These are phyloP conservation scores for Erythrophleum fordii DNA, from an alignment of 306 rosid genomes.

Conservation along the genomic window DNA sequence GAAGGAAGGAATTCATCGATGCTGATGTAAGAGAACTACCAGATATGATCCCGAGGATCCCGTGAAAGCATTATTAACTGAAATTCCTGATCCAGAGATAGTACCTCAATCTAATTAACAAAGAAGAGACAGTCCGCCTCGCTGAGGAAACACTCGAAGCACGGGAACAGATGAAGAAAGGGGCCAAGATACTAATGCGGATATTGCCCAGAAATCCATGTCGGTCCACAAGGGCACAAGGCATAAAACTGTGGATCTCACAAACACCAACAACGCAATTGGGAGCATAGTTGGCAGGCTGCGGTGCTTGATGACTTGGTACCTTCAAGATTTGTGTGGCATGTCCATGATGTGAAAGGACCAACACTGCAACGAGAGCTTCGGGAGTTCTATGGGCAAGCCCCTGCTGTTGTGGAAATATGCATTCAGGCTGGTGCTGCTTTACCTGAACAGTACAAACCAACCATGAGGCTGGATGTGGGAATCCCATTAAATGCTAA, in stretches of 20 bases:
- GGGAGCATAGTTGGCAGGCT: constrained; percentile 97
- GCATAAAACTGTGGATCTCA: constrained; percentile 94
- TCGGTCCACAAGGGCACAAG: constrained; percentile 81
- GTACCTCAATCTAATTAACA: constrained; percentile 52
- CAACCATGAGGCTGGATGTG: constrained; percentile 91
- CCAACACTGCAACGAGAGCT: constrained; percentile 78
- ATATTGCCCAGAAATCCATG: constrained; percentile 92
- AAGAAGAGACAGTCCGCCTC: constrained; percentile 54
- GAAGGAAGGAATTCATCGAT: constrained; percentile 78
- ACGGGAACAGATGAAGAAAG: constrained; percentile 84
- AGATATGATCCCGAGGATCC: constrained; percentile 58
- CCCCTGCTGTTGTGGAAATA: constrained; percentile 86
- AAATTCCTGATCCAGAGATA: constrained; percentile 66
- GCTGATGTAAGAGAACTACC: constrained; percentile 96
- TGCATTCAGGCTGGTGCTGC: constrained; percentile 94
- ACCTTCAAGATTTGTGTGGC: constrained; percentile 96
- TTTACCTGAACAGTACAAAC: constrained; percentile 72
- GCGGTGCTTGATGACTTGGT: constrained; percentile 86
- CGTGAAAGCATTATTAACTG: constrained; percentile 53
- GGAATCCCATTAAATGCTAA: constrained; percentile 76
- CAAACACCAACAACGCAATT: constrained; percentile 96
- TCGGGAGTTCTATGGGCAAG: constrained; percentile 83
- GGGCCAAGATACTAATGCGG: constrained; percentile 83
- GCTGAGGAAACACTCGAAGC: constrained; percentile 83
- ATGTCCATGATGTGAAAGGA: constrained; percentile 84